phyloP scores from a whole-genome alignment of 352 stramenopile genomes.

The Globisporangium spinosum region DNA sequence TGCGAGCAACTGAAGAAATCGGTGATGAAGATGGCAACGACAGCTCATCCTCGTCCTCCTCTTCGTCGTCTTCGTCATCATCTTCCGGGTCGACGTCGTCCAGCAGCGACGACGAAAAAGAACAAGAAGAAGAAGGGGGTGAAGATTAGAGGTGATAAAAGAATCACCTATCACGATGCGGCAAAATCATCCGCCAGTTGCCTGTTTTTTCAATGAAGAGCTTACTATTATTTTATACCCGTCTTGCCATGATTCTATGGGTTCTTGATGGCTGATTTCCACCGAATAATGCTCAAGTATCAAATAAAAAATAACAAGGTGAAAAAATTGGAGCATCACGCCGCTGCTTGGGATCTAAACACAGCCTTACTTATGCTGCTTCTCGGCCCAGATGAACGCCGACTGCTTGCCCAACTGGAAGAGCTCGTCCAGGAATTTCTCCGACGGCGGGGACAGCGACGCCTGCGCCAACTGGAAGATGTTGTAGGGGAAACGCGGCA shows the following conservation, averaged over 20 bases:
- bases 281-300: neutral
- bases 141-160: neutral
- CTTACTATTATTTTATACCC: neutral
- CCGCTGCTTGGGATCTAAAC: neutral
- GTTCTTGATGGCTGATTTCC: neutral
- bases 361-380: conserved; percentile 4
- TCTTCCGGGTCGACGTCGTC: conserved; percentile 35
- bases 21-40: conserved; percentile 39
- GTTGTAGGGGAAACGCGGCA: conserved; percentile 50
- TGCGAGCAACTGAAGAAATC: neutral
- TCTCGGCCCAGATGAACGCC: conserved; percentile 45
- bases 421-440: conserved; percentile 58
- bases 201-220: neutral
- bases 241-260: neutral
- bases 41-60: conserved; percentile 46
- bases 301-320: neutral
- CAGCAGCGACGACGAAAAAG: conserved; percentile 42
- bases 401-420: conserved; percentile 54
- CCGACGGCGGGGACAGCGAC: conserved; percentile 52
- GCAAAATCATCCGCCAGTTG: neutral
- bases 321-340: neutral
- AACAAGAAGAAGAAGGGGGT: neutral
- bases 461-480: conserved; percentile 55
- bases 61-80: conserved; percentile 38
- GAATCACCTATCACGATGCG: neutral